These are phyloP conservation scores for Mortierella sp. DNA, from an alignment of 371 early-diverging fungal species.

Conservation along the genomic window DNA sequence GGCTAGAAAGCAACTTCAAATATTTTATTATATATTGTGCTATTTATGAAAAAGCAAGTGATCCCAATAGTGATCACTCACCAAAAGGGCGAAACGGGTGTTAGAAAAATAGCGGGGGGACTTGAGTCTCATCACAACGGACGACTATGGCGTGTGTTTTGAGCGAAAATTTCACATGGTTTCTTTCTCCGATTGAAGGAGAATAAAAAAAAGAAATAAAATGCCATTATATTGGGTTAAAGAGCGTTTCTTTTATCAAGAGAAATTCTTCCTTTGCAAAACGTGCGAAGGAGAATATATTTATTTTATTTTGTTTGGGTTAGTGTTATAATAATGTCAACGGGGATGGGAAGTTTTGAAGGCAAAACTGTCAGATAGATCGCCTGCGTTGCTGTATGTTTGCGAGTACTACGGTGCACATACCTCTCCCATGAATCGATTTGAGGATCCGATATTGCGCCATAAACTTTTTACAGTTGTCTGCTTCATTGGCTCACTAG, in stretches of 20 bases:
- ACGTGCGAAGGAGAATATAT: too few relatives aligned
- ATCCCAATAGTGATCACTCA: too few relatives aligned
- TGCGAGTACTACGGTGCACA: too few relatives aligned
- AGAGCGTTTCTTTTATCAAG: background rate
- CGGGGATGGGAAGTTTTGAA: too few relatives aligned
- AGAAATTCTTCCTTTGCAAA: background rate
- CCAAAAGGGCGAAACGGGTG: background rate
- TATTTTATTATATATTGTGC: background rate
- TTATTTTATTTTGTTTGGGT: background rate
- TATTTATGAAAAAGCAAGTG: background rate
- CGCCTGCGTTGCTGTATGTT: too few relatives aligned
- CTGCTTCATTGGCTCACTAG: too few relatives aligned
- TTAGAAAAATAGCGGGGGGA: too few relatives aligned
- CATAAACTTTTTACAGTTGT: too few relatives aligned
- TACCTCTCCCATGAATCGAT: background rate
- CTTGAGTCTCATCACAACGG: background rate
- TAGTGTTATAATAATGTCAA: too few relatives aligned
- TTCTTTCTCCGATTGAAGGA: conserved; percentile 14
- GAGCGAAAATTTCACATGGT: background rate
- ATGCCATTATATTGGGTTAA: background rate
- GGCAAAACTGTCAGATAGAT: too few relatives aligned
- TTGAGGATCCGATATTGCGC: background rate
- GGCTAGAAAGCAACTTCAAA: background rate
- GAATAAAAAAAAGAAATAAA: background rate
- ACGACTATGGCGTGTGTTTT: conserved; percentile 8